These are phyloP conservation scores for Cadophora luteo-olivacea DNA, from an alignment of 2,329 filamentous ascomycete genomes.

Conservation along the genomic window DNA sequence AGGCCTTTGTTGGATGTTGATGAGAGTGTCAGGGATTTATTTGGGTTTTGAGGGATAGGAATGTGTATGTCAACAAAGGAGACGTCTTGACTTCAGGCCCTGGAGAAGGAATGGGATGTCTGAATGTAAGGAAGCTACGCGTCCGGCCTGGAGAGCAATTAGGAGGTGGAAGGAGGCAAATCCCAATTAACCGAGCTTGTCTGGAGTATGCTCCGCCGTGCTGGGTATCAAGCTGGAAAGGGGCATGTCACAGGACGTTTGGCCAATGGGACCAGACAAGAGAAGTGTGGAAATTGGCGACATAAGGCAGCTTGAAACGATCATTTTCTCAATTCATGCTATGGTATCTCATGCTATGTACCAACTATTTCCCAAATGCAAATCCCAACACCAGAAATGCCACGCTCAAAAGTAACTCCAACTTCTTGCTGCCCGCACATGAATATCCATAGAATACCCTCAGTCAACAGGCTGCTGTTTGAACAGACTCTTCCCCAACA, in stretches of 20 bases:
- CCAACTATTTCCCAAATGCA: not conserved
- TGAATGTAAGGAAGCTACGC: not conserved
- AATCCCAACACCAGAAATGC: constrained; percentile 15
- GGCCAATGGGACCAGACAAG: not conserved
- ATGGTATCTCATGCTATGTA: constrained; percentile 19
- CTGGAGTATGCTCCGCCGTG: not conserved
- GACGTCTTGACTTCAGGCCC: not conserved
- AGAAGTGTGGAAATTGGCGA: not conserved
- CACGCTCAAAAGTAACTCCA: constrained; percentile 9
- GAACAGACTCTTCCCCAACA: constrained; percentile 92
- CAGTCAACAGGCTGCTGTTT: constrained; percentile 77
- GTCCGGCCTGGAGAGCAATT: not conserved
- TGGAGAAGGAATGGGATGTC: not conserved
- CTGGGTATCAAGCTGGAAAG: not conserved
- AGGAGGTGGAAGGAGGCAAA: not conserved
- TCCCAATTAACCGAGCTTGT: not conserved
- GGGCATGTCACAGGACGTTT: not conserved
- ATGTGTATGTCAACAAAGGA: not conserved
- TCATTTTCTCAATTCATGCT: not conserved
- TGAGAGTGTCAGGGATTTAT: constrained; percentile 46
- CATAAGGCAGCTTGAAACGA: not conserved
- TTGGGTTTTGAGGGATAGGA: constrained; percentile 14
- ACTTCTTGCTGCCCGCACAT: not conserved
- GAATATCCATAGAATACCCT: not conserved
- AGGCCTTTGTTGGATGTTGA: constrained; percentile 42